Percentiles rank a stretch among this genome's conserved stretches.
Evolutionary conservation across 2,329 filamentous ascomycete species (phyloP).

Genomic region (Aspergillus brasiliensis): DNA sequence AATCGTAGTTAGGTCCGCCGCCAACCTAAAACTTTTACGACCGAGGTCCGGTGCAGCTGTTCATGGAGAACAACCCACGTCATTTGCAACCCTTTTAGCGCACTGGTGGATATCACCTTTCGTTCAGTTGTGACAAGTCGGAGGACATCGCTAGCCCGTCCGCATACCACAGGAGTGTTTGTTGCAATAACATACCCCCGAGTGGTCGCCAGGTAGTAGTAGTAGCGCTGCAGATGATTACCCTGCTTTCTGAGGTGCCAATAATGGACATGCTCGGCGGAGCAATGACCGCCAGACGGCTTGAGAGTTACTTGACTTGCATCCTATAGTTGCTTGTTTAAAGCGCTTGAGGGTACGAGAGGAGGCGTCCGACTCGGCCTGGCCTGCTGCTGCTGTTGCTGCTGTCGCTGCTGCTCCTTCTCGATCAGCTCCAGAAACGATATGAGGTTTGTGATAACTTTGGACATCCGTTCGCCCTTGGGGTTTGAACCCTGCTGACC

Average conservation of each 20-base stretch:
- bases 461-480: constrained; percentile 9
- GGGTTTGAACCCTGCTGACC: constrained; percentile 20
- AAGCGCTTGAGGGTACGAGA: constrained; percentile 3
- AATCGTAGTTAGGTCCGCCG: not conserved
- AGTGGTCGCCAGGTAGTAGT: not conserved
- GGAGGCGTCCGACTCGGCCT: not conserved
- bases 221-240: not conserved
- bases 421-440: not conserved
- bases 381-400: not conserved
- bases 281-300: constrained; percentile 12
- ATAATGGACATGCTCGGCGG: not conserved
- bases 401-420: not conserved
- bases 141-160: not conserved
- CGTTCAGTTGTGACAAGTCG: not conserved
- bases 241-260: not conserved
- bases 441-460: constrained; percentile 3
- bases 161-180: not conserved
- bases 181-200: not conserved
- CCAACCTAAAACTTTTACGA: not conserved
- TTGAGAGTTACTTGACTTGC: constrained; percentile 9
- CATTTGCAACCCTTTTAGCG: not conserved
- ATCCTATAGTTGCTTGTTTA: constrained; percentile 16
- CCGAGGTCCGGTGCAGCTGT: constrained; percentile 12
- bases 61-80: constrained; percentile 5
- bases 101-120: not conserved